These are phyloP conservation scores for Phyllosticta ampelicida DNA, from an alignment of 2,329 filamentous ascomycete genomes.

Conservation along the genomic window DNA sequence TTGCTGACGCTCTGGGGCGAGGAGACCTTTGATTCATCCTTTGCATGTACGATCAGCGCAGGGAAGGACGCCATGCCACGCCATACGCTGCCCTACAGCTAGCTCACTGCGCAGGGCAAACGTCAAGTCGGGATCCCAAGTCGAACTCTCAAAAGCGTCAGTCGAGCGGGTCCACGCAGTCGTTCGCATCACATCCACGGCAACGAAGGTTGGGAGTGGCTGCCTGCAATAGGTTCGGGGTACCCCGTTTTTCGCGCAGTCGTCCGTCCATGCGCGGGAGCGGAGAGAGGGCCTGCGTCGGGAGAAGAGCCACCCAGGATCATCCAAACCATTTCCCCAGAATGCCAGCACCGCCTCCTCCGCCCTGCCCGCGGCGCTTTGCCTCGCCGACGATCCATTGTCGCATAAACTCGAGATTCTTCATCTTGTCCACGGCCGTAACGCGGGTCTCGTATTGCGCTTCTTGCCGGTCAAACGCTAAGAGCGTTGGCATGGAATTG, in stretches of 20 bases:
- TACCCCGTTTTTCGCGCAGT: neutral
- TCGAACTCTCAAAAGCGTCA: too few relatives aligned
- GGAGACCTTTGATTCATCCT: neutral
- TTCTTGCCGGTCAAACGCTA: constrained; percentile 40
- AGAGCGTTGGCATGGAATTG: constrained; percentile 37
- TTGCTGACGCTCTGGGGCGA: neutral
- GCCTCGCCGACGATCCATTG: constrained; percentile 40
- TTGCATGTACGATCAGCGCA: neutral
- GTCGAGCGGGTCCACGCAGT: neutral
- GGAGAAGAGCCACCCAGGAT: neutral
- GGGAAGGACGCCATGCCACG: neutral
- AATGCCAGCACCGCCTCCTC: constrained; percentile 12
- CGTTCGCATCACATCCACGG: neutral
- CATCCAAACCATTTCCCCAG: constrained; percentile 8
- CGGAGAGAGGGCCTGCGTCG: neutral
- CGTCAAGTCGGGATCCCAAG: too few relatives aligned
- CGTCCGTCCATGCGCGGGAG: neutral
- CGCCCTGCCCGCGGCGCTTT: constrained; percentile 41
- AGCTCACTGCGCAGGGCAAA: neutral
- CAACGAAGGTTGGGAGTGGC: neutral
- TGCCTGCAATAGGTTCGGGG: neutral
- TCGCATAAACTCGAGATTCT: constrained; percentile 32
- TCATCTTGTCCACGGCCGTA: constrained; percentile 34
- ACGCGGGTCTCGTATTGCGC: constrained; percentile 39
- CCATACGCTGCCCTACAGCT: neutral